Evolutionary conservation across 164 flowering plant species (phyloP).

Genomic region (Magnolia kwangsiensis): DNA sequence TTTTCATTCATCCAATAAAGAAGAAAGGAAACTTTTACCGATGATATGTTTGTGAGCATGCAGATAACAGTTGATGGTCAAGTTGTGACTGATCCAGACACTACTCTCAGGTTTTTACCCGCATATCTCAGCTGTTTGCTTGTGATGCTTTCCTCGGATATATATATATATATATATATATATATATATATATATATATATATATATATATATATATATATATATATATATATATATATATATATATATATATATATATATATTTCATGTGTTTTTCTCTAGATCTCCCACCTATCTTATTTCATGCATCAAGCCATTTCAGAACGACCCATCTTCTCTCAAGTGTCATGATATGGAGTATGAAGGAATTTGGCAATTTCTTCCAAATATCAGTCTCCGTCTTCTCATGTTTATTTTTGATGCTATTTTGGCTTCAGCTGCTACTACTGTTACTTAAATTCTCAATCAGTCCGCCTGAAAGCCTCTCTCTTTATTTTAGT

Average conservation of each 20-base stretch:
- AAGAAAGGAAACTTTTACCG: neutral
- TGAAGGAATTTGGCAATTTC: neutral
- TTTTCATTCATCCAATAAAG: neutral
- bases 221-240: too few relatives aligned
- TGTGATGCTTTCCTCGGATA: neutral
- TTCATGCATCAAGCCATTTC: neutral
- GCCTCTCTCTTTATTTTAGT: too few relatives aligned
- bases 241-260: too few relatives aligned
- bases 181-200: too few relatives aligned
- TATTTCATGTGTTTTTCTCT: too few relatives aligned
- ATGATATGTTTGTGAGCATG: conserved; percentile 14
- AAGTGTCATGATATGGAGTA: neutral
- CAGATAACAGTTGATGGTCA: conserved; percentile 67
- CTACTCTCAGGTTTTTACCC: conserved; percentile 49
- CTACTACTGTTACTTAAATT: too few relatives aligned
- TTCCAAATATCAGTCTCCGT: too few relatives aligned
- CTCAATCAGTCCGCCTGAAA: too few relatives aligned
- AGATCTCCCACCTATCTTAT: neutral
- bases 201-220: too few relatives aligned
- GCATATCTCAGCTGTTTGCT: neutral
- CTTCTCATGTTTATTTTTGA: too few relatives aligned
- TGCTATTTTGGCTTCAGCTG: too few relatives aligned
- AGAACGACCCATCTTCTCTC: neutral
- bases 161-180: too few relatives aligned
- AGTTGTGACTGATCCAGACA: conserved; percentile 55